Evolutionary conservation across 2,329 filamentous ascomycete genomes (phyloP), one percentile per base, ranked within the genome.

Genomic region (Colletotrichum melonis): DNA sequence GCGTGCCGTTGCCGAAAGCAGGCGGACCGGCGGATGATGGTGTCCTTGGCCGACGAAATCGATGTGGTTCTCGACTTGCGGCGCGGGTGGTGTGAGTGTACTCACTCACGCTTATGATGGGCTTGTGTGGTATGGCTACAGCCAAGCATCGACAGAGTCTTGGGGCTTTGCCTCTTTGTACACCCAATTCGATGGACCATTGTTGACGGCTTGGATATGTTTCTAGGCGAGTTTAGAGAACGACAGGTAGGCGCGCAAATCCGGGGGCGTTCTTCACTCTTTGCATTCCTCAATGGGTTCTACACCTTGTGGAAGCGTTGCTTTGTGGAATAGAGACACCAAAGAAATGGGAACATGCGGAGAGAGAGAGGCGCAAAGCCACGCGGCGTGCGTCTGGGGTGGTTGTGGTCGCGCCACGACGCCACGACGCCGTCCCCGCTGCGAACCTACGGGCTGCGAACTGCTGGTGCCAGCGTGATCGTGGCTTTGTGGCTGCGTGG

Each of bases 1-100:
- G 30, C 59, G 59, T 64, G 69, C 54, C 69, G 69, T 64, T 64
- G 59, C 69, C 70, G 59, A 60, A 56, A 24, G 32, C 49, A 28
- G 19, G 30, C 49, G 46, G 5, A 11, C 54, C 54, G 54, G 22
- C 9, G 8, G 16, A 28, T 32, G 28, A 3, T 12, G 19, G 26
- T 32, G 28, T 57, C 8, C 55, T 57, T 57, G 55, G 30, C 19
- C 38, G n/a, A 54, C 46, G 49, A 55, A 14, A 49, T 22, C 26
- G 38, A 49, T 9, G 28, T 63, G 59, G 26, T 49, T 63, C n/a
- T 16, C 5, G 42, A 49, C 19, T n/a, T 49, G 42, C 42, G 42
- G 42, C 42, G 42, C 19, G 42, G 42, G 42, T 49, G 42, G 42
- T n/a, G 38, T 42, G 32, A 35, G 32, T 35, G 32, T 19, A 8